Evolutionary conservation across 108 stramenopile species (phyloP), one percentile per base, ranked within the genome.

Genomic region (Cyclotella sp.): DNA sequence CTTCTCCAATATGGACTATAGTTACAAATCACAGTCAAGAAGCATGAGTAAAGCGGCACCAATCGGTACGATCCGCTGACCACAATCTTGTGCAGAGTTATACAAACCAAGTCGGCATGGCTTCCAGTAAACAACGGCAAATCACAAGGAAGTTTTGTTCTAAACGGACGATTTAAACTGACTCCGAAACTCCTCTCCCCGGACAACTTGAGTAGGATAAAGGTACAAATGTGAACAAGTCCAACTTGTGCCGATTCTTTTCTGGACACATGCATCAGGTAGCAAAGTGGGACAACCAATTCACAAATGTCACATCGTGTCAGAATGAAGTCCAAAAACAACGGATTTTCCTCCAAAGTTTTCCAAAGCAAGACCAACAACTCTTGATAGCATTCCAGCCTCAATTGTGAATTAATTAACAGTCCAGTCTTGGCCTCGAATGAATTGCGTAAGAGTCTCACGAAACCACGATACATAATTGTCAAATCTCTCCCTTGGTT

Each of bases 171-270:
- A 86, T 99, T 98, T 51, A 99, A 89, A 30, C 86, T 84, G 46
- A 99, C 97, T 46, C 97, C 95, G 76, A 99, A 98, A 27, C 86
- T 85, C 62, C 99, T 77, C 63, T 98, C 97, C 21, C 99, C 98
- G 7, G 88, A 90, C 18, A 99, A 83, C 77, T 98, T 97, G 42
- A 99, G 82, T 24, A 98, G 81, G 29, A 97, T 75, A 72, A 99
- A 98, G 51, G 97, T 98, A 74, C 97, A 98, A 60, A 99, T 95
- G 72, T 98, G 96, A 5, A 98, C 90, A 68, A 99, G 74, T 29
- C 97, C 97, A 66, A 97, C 92, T 71, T 87, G 87, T 3, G 94
- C 84, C 22, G 91, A 75, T 74, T 96, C 93, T 62, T 86, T 89
- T n/a, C 98, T 85, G 19, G 91, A 93, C 41, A 89, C 86, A 82